phyloP scores from a whole-genome alignment of 1,284 basidiomycete species.

The Earliella scabrosa region DNA sequence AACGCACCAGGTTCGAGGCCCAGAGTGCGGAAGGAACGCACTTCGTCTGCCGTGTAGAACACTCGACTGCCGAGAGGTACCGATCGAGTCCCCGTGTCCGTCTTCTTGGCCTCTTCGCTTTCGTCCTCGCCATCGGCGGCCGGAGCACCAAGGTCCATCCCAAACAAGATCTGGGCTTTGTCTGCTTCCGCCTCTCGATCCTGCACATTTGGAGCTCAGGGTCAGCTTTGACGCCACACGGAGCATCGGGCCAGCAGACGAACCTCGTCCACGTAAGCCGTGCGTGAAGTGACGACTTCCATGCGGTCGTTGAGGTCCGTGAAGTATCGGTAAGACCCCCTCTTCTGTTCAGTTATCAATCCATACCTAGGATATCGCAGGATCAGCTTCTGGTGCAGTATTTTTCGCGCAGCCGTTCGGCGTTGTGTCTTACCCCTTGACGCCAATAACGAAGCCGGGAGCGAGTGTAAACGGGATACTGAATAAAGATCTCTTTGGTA shows the following conservation, averaged over 20 bases:
- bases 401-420: neutral
- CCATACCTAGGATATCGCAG: constrained; percentile 64
- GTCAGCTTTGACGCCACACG: neutral
- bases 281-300: constrained; percentile 72
- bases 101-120: constrained; percentile 37
- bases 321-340: constrained; percentile 81
- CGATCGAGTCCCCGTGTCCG: constrained; percentile 38
- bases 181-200: constrained; percentile 63
- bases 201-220: constrained; percentile 27
- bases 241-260: constrained; percentile 19
- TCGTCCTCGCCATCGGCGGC: constrained; percentile 45
- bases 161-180: constrained; percentile 62
- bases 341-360: constrained; percentile 84
- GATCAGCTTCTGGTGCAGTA: neutral
- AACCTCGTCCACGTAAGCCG: constrained; percentile 82
- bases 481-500: constrained; percentile 88
- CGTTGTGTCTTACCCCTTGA: constrained; percentile 81
- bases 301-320: constrained; percentile 78
- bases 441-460: constrained; percentile 82
- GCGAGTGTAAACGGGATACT: constrained; percentile 84
- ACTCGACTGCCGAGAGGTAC: constrained; percentile 58
- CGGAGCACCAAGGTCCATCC: constrained; percentile 58
- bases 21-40: constrained; percentile 80
- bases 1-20: constrained; percentile 73
- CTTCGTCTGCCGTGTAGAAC: constrained; percentile 86